phyloP scores from a whole-genome alignment of 768 basidiomycete genomes.

The Termitomyces sp. region DNA sequence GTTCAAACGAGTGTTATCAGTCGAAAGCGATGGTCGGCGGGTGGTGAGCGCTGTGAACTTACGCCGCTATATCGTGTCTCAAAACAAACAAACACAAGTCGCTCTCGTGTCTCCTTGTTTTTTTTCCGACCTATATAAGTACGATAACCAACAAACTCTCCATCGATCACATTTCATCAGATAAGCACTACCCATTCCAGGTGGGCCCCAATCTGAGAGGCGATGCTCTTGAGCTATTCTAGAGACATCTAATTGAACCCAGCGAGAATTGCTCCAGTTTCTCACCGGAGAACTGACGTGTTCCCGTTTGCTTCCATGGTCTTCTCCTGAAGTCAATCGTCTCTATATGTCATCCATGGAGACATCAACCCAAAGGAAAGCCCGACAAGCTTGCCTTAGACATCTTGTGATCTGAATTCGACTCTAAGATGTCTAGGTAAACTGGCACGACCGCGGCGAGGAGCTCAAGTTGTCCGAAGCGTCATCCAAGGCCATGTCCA shows the following conservation, averaged over 20 bases:
- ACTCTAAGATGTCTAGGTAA: not conserved
- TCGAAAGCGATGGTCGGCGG: constrained; percentile 5
- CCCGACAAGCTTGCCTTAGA: not conserved
- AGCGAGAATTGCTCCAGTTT: not conserved
- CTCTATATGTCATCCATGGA: not conserved
- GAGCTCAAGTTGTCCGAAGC: not conserved
- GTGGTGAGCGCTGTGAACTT: constrained; percentile 1
- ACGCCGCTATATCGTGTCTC: not conserved
- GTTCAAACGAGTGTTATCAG: constrained; percentile 16
- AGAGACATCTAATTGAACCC: not conserved
- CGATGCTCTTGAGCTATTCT: not conserved
- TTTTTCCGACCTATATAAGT: not conserved
- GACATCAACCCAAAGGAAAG: not conserved
- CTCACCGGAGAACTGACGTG: not conserved
- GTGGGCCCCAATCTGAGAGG: not conserved
- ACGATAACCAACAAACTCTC: not conserved
- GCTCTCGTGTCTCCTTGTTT: not conserved
- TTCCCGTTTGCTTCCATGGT: not conserved
- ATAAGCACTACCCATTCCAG: constrained; percentile 1
- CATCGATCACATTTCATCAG: constrained; percentile 3
- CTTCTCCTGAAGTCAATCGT: not conserved
- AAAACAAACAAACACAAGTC: constrained; percentile 13
- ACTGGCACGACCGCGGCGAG: not conserved
- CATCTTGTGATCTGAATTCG: not conserved
- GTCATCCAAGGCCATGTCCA: not conserved